A percentile compares a stretch with the other conserved stretches of the same genome.
Conservation (phyloP, 139 green algal species). For the Chlorella sp. region DNA sequence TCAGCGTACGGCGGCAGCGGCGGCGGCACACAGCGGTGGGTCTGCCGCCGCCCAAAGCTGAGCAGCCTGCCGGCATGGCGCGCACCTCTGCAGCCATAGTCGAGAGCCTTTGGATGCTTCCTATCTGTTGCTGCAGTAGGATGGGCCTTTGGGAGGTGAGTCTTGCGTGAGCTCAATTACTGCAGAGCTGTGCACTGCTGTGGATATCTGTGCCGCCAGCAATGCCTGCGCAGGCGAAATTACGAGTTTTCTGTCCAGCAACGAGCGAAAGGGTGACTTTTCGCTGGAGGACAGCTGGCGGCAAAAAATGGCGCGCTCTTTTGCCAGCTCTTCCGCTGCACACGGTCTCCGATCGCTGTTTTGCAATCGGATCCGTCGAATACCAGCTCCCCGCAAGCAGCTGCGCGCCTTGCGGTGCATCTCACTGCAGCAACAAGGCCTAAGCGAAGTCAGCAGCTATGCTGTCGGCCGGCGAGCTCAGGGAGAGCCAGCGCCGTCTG, state of each 20-base stretch:
- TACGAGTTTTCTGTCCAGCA: neutral
- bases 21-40: too few species aligned
- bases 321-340: neutral
- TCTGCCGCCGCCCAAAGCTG: neutral
- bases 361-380: neutral
- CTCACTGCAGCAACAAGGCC: too few species aligned
- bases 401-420: too few species aligned
- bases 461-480: neutral
- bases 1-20: neutral
- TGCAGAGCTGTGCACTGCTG: neutral
- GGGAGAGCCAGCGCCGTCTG: conserved; percentile 21
- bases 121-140: neutral
- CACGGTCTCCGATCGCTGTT: neutral
- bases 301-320: neutral
- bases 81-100: conserved; percentile 5
- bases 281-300: neutral
- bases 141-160: neutral
- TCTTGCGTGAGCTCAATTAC: neutral
- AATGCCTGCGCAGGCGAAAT: neutral
- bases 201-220: too few species aligned
- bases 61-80: neutral
- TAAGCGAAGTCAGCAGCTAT: neutral
- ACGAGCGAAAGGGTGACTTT: neutral
- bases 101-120: neutral
- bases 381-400: neutral